These are phyloP conservation scores for Pichia kudriavzevii DNA, from an alignment of 1,139 yeast genomes.

Conservation along the genomic window DNA sequence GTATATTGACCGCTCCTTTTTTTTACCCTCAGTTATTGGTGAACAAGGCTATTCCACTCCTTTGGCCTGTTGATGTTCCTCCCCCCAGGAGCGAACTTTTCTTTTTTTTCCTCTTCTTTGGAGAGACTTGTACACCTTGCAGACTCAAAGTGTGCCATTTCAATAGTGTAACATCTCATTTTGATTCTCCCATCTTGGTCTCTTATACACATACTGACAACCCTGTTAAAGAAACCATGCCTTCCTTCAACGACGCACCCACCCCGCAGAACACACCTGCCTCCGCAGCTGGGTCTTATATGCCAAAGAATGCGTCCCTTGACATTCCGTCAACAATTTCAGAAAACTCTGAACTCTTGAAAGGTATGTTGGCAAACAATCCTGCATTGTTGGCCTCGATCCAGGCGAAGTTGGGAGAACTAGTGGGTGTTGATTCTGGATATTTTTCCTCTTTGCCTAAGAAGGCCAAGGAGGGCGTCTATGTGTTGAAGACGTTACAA, in stretches of 20 bases:
- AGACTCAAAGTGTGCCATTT: background rate
- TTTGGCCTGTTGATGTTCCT: too few species aligned
- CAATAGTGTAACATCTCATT: background rate
- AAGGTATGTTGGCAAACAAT: conserved; percentile 38
- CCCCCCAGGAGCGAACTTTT: background rate
- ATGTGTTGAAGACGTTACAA: conserved; percentile 82
- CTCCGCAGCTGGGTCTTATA: conserved; percentile 69
- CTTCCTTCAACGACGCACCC: conserved; percentile 75
- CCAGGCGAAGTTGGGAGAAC: conserved; percentile 78
- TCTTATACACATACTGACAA: too few species aligned
- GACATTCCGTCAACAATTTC: conserved; percentile 58
- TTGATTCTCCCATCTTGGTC: too few species aligned
- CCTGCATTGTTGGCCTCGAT: conserved; percentile 80
- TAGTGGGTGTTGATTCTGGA: conserved; percentile 83
- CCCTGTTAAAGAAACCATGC: conserved; percentile 1
- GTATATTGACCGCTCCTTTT: too few species aligned
- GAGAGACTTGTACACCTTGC: background rate
- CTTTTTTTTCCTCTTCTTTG: background rate
- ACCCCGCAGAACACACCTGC: conserved; percentile 99
- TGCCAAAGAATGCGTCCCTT: conserved; percentile 35
- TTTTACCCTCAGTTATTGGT: too few species aligned
- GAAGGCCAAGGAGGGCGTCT: conserved; percentile 65
- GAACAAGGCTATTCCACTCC: too few species aligned
- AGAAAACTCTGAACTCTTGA: conserved; percentile 46
- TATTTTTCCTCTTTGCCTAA: conserved; percentile 77